Base-by-base conservation (phyloP, 1,139 yeast genomes). In the Geotrichum fermentans region DNA sequence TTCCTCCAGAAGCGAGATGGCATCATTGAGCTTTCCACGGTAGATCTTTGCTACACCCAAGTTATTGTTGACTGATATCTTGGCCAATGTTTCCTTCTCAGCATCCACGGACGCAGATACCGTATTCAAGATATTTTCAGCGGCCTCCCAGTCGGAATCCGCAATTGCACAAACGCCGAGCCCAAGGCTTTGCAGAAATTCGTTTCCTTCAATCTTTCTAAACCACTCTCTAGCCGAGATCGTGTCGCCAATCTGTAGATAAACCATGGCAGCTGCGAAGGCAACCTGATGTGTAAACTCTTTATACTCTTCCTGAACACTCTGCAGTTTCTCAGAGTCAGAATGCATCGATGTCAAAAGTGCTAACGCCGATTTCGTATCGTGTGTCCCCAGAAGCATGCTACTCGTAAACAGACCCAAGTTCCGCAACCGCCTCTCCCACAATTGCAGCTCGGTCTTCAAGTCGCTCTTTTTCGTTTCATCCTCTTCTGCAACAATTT, bases 11-110 rank as follows among this genome's bases (percentile, higher is more conserved):
- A 73, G 68, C 11, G 64, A 58, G 26, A 75, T 61, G 3, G 79
- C 73, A 46, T 58, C 62, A 36, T 69, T 72, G 47, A 79, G 71
- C 29, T 78, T 68, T 36, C 77, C 74, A 24, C 60, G 59, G 43
- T 63, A 58, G 5, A 62, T 50, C 39, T 58, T 51, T 4, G 61
- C 55, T 14, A 63, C 45, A 1, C 66, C 64, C 18, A 58, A 49
- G 38, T 60, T 57, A 44, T 61, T 61, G 13, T 43, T 26, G 10
- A 45, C 16, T 10, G 51, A 42, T 14, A 48, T 21, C 17, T 41
- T 20, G 24, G 34, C 14, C 10, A 11, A 20, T 4, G n/a, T 30
- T 22, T 38, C 17, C 37, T 17, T 17, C 16, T 36, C 32, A 20
- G 34, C 5, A 6, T 48, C 24, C 3, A 30, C 16, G 5, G 28